Percentiles rank a stretch among this genome's conserved stretches.
phyloP scores from a whole-genome alignment of 2,329 filamentous ascomycete species.

The Arthrobotrys entomopaga region DNA sequence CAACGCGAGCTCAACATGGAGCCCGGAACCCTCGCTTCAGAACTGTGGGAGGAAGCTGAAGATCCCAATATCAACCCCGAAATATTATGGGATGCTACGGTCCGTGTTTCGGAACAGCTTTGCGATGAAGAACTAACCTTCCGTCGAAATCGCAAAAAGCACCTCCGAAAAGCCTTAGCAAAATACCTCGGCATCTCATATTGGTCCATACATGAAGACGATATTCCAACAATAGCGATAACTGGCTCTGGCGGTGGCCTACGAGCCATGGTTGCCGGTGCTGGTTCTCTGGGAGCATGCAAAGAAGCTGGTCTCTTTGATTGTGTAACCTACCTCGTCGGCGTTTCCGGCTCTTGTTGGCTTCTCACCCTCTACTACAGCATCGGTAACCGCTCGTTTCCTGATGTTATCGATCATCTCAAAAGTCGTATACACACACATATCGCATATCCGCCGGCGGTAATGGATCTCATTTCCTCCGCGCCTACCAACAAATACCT shows the following conservation, averaged over 20 bases:
- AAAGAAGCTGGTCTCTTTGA: slow-evolving; percentile 90
- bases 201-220: slow-evolving; percentile 85
- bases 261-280: slow-evolving; percentile 86
- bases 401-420: slow-evolving; percentile 80
- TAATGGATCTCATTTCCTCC: slow-evolving; percentile 81
- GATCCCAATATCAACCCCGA: slow-evolving; percentile 86
- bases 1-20: slow-evolving; percentile 68
- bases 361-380: slow-evolving; percentile 88
- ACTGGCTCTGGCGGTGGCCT: slow-evolving; percentile 93
- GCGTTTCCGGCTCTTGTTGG: slow-evolving; percentile 97
- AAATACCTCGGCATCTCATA: slow-evolving; percentile 82
- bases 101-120: slow-evolving; percentile 82
- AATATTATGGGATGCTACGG: slow-evolving; percentile 80
- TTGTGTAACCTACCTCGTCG: slow-evolving; percentile 92
- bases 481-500: slow-evolving; percentile 94
- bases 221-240: slow-evolving; percentile 91
- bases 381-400: slow-evolving; percentile 74
- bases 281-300: slow-evolving; percentile 84
- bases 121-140: slow-evolving; percentile 86
- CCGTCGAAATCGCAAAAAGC: slow-evolving; percentile 73
- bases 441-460: slow-evolving; percentile 89
- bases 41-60: slow-evolving; percentile 92
- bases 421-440: slow-evolving; percentile 86
- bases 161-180: slow-evolving; percentile 78
- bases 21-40: slow-evolving; percentile 86